Evolutionary conservation across 2,329 filamentous ascomycete species (phyloP).

Genomic region (Cordyceps javanica): DNA sequence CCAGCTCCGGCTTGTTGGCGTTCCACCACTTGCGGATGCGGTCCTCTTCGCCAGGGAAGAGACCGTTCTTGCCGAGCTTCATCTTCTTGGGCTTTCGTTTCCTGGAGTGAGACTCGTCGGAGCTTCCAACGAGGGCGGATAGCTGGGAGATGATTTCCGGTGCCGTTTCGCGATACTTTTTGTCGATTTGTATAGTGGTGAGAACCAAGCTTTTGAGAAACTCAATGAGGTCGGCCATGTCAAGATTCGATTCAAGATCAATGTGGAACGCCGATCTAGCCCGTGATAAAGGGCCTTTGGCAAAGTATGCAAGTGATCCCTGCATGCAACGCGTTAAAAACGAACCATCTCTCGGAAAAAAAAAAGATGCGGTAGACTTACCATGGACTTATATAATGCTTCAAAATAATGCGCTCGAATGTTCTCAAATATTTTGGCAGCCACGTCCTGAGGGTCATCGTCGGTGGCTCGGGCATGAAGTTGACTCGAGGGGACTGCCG

Average conservation of each 20-base stretch:
- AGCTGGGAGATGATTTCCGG: conserved; percentile 55
- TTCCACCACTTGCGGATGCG: conserved; percentile 66
- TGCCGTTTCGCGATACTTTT: conserved; percentile 70
- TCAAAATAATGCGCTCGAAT: conserved; percentile 55
- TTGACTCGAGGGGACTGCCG: not conserved
- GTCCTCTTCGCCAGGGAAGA: conserved; percentile 61
- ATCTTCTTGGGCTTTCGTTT: conserved; percentile 56
- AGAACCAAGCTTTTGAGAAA: conserved; percentile 67
- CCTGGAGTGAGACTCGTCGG: conserved; percentile 39
- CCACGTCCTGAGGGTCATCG: conserved; percentile 31
- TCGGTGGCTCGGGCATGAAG: conserved; percentile 15
- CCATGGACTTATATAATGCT: conserved; percentile 57
- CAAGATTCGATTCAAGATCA: conserved; percentile 52
- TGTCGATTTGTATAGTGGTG: conserved; percentile 63
- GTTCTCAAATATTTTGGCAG: conserved; percentile 50
- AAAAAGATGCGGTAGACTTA: conserved; percentile 33
- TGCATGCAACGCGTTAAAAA: conserved; percentile 24
- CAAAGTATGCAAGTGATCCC: conserved; percentile 77
- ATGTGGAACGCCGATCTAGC: conserved; percentile 65
- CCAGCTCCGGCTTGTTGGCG: conserved; percentile 45
- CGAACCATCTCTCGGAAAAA: too few relatives aligned
- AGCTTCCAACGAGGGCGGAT: conserved; percentile 50
- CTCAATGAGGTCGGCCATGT: conserved; percentile 56
- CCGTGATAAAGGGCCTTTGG: conserved; percentile 72
- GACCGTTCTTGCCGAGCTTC: conserved; percentile 60